phyloP scores from a whole-genome alignment of 2,329 filamentous ascomycete species.

The Diaporthe helianthi region DNA sequence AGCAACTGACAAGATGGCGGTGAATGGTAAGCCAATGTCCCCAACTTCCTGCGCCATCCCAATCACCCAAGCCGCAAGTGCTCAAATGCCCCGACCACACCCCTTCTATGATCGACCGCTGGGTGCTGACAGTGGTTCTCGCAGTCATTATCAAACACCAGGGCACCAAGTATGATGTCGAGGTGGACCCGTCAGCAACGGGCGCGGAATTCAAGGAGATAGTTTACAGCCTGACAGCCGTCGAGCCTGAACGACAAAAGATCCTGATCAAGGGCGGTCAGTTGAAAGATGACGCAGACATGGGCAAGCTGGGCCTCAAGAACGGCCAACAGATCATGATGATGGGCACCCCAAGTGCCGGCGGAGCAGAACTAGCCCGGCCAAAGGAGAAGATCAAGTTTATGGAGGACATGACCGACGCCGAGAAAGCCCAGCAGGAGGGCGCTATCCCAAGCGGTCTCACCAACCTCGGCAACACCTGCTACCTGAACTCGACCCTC shows the following conservation, averaged over 20 bases:
- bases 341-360: constrained; percentile 86
- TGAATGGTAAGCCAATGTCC: constrained; percentile 54
- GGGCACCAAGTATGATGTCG: constrained; percentile 93
- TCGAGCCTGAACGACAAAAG: constrained; percentile 96
- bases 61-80: not conserved
- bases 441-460: constrained; percentile 89
- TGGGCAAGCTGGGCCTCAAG: constrained; percentile 85
- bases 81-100: not conserved
- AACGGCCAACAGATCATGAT: constrained; percentile 90
- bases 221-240: constrained; percentile 91
- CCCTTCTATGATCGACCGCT: not conserved
- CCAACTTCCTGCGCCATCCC: not conserved
- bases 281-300: constrained; percentile 91
- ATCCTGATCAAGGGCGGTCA: constrained; percentile 93
- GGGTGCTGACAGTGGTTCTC: constrained; percentile 36
- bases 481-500: constrained; percentile 97
- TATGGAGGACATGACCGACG: constrained; percentile 96
- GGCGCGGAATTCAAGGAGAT: constrained; percentile 97
- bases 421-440: constrained; percentile 81
- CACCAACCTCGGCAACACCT: constrained; percentile 94
- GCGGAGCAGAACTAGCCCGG: constrained; percentile 65
- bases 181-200: constrained; percentile 82
- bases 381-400: constrained; percentile 88
- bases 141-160: constrained; percentile 92
- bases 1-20: constrained; percentile 54